Base-by-base conservation (phyloP, 345 rosid genomes). In the Linum trigynum region DNA sequence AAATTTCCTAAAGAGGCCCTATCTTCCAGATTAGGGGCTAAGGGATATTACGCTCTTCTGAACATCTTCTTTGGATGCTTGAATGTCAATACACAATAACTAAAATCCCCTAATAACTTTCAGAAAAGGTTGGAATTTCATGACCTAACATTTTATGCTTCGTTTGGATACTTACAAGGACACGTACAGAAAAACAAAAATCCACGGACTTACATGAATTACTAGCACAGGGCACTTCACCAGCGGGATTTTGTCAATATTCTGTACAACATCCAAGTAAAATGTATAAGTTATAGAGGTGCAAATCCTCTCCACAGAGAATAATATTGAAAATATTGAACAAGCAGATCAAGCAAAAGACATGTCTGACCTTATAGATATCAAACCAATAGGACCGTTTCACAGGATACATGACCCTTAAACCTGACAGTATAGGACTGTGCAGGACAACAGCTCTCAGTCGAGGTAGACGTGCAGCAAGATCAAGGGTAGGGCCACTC, bases 401-500 rank as follows among this genome's bases (percentile, higher is more conserved):
- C 55, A 88, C 92, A n/a, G 98, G 85, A 76, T 92, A 92, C 98
- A 92, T 92, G 76, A 92, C 98, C 79, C 97, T 86, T 74, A 92
- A 74, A 32, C 98, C 97, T 61, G 97, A 90, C 15, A 92, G 82
- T 74, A 92, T 92, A 43, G 98, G 97, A 76, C 98, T 92, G 65
- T 92, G 98, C 64, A 92, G 82, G 67, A 88, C 86, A 63, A 86
- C 90, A 79, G 92, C 95, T 83, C 81, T 84, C 57, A 92, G 74
- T 32, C 74, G 82, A 65, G 92, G 90, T 55, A 90, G 77, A 57
- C 89, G 96, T 0, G 85, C 79, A 65, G 98, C 89, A 55, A 92
- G 84, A 62, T 92, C 95, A 62, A 92, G 67, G 5, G 98, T 92
- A 57, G 97, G 97, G 37, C 97, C 97, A 74, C 98, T 92, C 62